Percentiles rank a stretch among this genome's conserved stretches.
Evolutionary conservation across 768 basidiomycete species (phyloP).

Genomic region (Coprinopsis cinerea): DNA sequence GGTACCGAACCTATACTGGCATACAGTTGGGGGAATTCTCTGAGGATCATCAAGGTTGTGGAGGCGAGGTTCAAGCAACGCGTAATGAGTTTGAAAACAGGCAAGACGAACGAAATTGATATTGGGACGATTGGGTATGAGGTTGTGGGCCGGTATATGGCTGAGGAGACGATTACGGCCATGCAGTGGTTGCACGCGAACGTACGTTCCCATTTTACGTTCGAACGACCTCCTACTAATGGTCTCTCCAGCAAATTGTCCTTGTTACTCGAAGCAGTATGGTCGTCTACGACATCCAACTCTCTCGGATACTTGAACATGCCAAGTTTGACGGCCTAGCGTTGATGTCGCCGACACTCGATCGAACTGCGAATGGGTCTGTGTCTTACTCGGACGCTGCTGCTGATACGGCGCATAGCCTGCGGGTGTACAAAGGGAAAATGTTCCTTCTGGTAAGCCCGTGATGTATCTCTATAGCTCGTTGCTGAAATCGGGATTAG

Average conservation of each 20-base stretch:
- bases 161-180: constrained; percentile 58
- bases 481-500: constrained; percentile 29
- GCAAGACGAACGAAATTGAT: constrained; percentile 54
- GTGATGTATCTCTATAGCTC: not conserved
- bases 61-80: constrained; percentile 51
- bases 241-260: constrained; percentile 55
- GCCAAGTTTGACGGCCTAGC: constrained; percentile 50
- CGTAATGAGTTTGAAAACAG: constrained; percentile 47
- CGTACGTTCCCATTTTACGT: constrained; percentile 49
- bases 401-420: constrained; percentile 57
- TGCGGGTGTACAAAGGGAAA: constrained; percentile 84
- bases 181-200: constrained; percentile 85
- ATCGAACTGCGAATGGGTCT: constrained; percentile 39
- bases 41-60: constrained; percentile 62
- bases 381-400: constrained; percentile 44
- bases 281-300: constrained; percentile 63
- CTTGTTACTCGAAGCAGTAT: constrained; percentile 52
- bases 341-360: constrained; percentile 49
- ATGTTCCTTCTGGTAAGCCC: constrained; percentile 78
- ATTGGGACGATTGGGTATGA: constrained; percentile 62
- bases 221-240: constrained; percentile 1
- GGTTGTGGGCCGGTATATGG: constrained; percentile 52
- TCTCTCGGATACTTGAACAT: constrained; percentile 55
- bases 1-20: constrained; percentile 61
- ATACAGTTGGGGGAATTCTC: constrained; percentile 75